Evolutionary conservation across 2,329 filamentous ascomycete species (phyloP).

Genomic region (Aspergillus sp.): DNA sequence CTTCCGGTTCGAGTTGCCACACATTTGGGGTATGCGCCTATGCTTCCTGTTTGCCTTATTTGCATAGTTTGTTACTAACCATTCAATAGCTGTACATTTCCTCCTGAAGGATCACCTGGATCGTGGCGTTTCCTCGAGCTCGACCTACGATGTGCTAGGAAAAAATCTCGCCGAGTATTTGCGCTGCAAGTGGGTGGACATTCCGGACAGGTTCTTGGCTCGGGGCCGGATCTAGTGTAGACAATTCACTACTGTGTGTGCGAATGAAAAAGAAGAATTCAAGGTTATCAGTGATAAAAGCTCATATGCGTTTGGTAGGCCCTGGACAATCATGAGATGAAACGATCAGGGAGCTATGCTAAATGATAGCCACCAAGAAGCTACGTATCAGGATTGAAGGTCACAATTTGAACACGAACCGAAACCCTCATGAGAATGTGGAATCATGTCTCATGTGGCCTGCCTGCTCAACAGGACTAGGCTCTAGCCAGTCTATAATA

Average conservation of each 20-base stretch:
- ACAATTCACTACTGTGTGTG: neutral
- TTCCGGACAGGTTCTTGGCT: conserved; percentile 29
- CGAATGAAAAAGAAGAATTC: too few species aligned
- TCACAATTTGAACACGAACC: too few species aligned
- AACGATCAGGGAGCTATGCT: too few species aligned
- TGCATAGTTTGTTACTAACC: neutral
- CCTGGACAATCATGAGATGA: too few species aligned
- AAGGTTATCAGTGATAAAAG: too few species aligned
- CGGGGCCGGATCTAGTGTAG: neutral
- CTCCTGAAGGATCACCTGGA: conserved; percentile 45
- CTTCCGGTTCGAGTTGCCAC: conserved; percentile 54
- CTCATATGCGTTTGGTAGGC: too few species aligned
- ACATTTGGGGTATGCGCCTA: conserved; percentile 34
- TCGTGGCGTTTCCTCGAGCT: conserved; percentile 41
- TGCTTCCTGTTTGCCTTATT: neutral
- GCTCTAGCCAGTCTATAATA: too few species aligned
- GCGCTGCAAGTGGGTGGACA: conserved; percentile 40
- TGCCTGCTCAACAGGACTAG: too few species aligned
- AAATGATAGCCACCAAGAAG: too few species aligned
- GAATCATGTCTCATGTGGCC: too few species aligned
- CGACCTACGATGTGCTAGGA: conserved; percentile 43
- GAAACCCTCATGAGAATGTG: too few species aligned
- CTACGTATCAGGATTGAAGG: too few species aligned
- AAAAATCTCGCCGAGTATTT: conserved; percentile 48
- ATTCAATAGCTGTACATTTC: conserved; percentile 38